Base-by-base conservation (phyloP, 768 basidiomycete genomes). In the Tylopilus felleus region DNA sequence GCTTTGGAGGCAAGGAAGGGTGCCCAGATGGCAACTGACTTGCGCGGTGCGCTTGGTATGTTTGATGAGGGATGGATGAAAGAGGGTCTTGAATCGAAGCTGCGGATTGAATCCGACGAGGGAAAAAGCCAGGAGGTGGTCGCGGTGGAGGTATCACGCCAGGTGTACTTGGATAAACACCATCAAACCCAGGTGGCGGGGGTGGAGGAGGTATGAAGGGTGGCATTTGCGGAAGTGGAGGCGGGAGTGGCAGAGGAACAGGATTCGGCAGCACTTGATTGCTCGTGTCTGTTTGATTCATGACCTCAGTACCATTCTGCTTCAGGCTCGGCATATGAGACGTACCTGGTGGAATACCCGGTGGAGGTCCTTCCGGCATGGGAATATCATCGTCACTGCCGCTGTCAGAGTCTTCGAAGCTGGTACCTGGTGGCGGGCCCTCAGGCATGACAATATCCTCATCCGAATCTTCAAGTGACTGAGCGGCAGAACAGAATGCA, bases 331-430 rank as follows among this genome's bases (percentile, higher is more conserved):
- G n/a, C 1, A n/a, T 33, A 22, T 5, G 35, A 51, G 22, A 65
- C 64, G 45, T 46, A 72, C 65, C 25, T 55, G 52, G 40, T 25
- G 55, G 13, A 40, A 13, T 31, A 28, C 71, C 72, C 3, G 83
- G 81, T 40, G 88, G 88, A 36, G 86, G 89, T 2, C 86, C 93
- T 49, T 86, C 87, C 13, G 94, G 94, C 86, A 96, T 88, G 13
- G 81, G 82, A 39, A 96, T 94, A 56, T 93, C 93, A 59, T 93
- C 91, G 53, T 91, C 92, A 47, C 80, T 83, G 36, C 77, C 77
- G 1, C 78, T 70, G 8, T 68, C 77, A 33, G 74, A 68, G 39
- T 78, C 76, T 27, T 71, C 70, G n/a, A 43, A 27, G 22, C 53
- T 46, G 33, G 41, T 62, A 53, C 76, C 79, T 4, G 86, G 85